These are phyloP conservation scores for Lecanicillium sp. DNA, from an alignment of 2,329 filamentous ascomycete genomes.

Conservation along the genomic window DNA sequence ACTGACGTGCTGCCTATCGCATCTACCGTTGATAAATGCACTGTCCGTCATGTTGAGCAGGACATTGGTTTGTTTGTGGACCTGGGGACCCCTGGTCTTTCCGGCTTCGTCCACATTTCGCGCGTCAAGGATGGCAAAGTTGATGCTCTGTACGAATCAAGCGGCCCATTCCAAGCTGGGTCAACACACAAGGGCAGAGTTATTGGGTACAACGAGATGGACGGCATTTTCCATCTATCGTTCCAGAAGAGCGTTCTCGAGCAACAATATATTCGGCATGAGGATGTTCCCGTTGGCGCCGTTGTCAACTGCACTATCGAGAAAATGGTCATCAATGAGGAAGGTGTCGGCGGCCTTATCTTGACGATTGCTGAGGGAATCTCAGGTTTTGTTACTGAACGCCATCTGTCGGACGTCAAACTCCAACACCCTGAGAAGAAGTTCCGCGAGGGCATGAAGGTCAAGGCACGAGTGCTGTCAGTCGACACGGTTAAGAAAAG, in stretches of 20 bases:
- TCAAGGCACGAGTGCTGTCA: slow-evolving; percentile 81
- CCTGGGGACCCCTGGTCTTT: slow-evolving; percentile 52
- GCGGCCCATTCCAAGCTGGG: slow-evolving; percentile 69
- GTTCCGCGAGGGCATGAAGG: slow-evolving; percentile 75
- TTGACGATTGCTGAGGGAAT: slow-evolving; percentile 81
- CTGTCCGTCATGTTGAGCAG: slow-evolving; percentile 69
- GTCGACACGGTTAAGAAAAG: slow-evolving; percentile 67
- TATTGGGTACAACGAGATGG: slow-evolving; percentile 77
- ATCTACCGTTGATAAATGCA: slow-evolving; percentile 67
- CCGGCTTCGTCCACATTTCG: slow-evolving; percentile 93
- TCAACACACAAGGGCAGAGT: slow-evolving; percentile 75
- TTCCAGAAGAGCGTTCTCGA: slow-evolving; percentile 75
- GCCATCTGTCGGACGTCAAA: slow-evolving; percentile 80
- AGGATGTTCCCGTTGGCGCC: slow-evolving; percentile 77
- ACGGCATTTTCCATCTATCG: slow-evolving; percentile 79
- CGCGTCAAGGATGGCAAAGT: slow-evolving; percentile 84
- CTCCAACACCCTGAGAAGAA: slow-evolving; percentile 94
- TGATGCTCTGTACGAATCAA: slow-evolving; percentile 68
- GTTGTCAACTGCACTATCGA: slow-evolving; percentile 77
- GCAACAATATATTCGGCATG: slow-evolving; percentile 82
- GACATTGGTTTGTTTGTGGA: slow-evolving; percentile 76
- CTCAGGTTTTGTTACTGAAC: slow-evolving; percentile 77
- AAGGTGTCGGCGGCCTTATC: slow-evolving; percentile 73
- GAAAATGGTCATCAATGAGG: slow-evolving; percentile 69
- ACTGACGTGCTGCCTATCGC: slow-evolving; percentile 60